Percentiles rank a stretch among this genome's conserved stretches.
Evolutionary conservation across 1,139 yeast genomes (phyloP).

Genomic region (Yamadazyma aaseri): DNA sequence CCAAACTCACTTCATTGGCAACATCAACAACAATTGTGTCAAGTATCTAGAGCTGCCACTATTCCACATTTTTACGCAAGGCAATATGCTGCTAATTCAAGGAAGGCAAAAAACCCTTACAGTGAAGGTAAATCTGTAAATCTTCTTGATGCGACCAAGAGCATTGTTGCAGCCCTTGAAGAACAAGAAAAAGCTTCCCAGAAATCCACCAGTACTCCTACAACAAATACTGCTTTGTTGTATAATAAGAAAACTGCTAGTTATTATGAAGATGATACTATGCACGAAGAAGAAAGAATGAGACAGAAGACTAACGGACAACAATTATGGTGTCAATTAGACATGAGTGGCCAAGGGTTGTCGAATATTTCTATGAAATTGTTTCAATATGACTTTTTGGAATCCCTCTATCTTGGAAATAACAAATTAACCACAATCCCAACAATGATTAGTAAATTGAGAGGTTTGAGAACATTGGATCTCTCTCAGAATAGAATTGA

Average conservation of each 20-base stretch:
- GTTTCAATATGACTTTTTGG: constrained; percentile 81
- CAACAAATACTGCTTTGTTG: constrained; percentile 43
- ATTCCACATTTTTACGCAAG: constrained; percentile 90
- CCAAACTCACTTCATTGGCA: constrained; percentile 73
- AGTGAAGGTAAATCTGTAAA: constrained; percentile 43
- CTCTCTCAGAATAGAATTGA: constrained; percentile 74
- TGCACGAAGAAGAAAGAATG: constrained; percentile 73
- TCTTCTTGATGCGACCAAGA: constrained; percentile 56
- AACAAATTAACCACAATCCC: constrained; percentile 76
- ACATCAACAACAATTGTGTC: constrained; percentile 80
- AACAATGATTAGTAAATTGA: constrained; percentile 62
- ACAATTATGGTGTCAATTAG: constrained; percentile 94
- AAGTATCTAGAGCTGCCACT: constrained; percentile 69
- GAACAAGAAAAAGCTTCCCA: constrained; percentile 36
- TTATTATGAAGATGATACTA: constrained; percentile 67
- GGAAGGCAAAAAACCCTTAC: constrained; percentile 50
- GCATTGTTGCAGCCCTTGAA: constrained; percentile 43
- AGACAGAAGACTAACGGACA: constrained; percentile 67
- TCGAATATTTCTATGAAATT: constrained; percentile 67
- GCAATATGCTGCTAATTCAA: constrained; percentile 81
- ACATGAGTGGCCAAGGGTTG: constrained; percentile 87
- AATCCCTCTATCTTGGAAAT: constrained; percentile 83
- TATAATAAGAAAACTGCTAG: constrained; percentile 62
- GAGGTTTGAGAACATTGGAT: constrained; percentile 79
- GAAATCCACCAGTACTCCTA: constrained; percentile 28